Evolutionary conservation across 2,329 filamentous ascomycete genomes (phyloP), one percentile per base, ranked within the genome.

Genomic region (Cladosporium austrohemisphaericum): DNA sequence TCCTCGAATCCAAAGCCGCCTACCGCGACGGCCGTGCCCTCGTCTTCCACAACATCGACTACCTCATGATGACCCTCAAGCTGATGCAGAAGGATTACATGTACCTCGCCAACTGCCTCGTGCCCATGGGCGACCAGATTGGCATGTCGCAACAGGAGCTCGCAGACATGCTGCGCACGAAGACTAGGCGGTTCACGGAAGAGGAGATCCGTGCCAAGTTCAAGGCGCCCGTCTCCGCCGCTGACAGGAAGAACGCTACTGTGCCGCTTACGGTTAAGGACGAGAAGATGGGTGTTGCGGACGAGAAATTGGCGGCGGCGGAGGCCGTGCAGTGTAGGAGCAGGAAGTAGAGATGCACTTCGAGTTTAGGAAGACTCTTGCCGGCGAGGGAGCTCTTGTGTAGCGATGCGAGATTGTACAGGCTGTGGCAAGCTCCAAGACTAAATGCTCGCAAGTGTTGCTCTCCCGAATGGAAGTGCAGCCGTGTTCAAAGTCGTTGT

Each of bases 41-140:
- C 5, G 84, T 90, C 5, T 91, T 92, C 63, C 83, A 85, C 65
- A 83, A 90, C 60, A 88, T 92, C 58, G 86, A 91, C 66, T 92
- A 88, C 63, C 70, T 91, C 44, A 84, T 88, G 75, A 79, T 91
- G 53, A 88, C 86, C 0, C 65, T 87, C 26, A 77, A 77, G 35
- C 68, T 91, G 14, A 60, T 91, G 59, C 74, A 74, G 52, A 88
- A 88, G 65, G 81, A 91, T 62, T 92, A 92, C 59, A 70, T 75
- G 41, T 72, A 83, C 46, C 74, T 92, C 8, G 86, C 86, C 1
- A 75, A 74, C 47, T 84, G 85, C 53, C 64, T 92, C 40, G 84
- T 92, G 11, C 87, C 87, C 0, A 84, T 92, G 31, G 85, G 85
- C 1, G 74, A 80, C 1, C 87, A 91, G 70, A 80, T 85, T 32